These are phyloP conservation scores for Zoysia matrella DNA, from an alignment of 202 grass and related monocot species.

Conservation along the genomic window DNA sequence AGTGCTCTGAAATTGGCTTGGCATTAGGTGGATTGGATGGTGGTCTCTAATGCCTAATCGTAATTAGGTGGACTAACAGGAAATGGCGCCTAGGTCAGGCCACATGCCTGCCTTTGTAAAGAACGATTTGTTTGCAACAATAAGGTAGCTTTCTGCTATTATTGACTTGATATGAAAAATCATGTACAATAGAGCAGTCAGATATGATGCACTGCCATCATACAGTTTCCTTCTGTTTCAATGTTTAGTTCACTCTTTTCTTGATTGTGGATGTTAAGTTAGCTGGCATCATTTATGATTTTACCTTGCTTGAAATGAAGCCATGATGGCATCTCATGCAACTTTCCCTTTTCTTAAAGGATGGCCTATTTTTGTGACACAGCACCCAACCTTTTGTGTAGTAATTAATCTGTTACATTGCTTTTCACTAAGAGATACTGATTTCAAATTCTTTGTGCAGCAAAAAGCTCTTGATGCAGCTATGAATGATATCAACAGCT, in stretches of 20 bases:
- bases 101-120: background rate
- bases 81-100: no score
- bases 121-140: background rate
- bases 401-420: constrained; percentile 1
- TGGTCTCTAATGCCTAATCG: background rate
- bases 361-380: constrained; percentile 2
- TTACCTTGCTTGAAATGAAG: background rate
- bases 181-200: background rate
- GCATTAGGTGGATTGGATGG: background rate
- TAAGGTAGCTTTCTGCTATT: background rate
- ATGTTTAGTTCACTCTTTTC: constrained; percentile 14
- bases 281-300: background rate
- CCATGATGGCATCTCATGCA: background rate
- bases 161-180: background rate
- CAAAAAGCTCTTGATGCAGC: constrained; percentile 92
- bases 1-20: background rate
- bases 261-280: background rate
- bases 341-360: background rate
- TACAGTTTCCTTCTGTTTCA: constrained; percentile 8
- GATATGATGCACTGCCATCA: background rate
- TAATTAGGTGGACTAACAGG: background rate
- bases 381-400: background rate
- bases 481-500: constrained; percentile 99
- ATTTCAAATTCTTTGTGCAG: constrained; percentile 57
- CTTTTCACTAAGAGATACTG: constrained; percentile 39